A percentile compares a stretch with the other conserved stretches of the same genome.
Evolutionary conservation across 164 flowering plant genomes (phyloP).

Genomic region (Magnolia officinalis): DNA sequence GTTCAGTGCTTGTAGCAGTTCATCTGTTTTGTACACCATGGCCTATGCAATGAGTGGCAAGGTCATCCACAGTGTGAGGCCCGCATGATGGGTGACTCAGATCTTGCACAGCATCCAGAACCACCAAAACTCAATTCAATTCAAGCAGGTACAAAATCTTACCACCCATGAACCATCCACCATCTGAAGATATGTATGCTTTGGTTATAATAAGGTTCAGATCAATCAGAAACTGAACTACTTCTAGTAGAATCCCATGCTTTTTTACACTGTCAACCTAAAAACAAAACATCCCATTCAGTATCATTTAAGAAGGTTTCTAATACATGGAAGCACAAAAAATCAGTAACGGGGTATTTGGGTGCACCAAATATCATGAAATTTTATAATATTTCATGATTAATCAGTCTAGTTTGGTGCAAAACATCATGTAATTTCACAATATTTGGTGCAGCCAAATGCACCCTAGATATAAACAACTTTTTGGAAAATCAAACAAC

Average conservation of each 20-base stretch:
- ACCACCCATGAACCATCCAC: conserved; percentile 99
- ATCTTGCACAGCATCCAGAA: too few relatives aligned
- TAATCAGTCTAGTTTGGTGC: neutral
- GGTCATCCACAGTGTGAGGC: too few relatives aligned
- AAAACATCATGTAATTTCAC: too few relatives aligned
- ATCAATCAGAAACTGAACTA: conserved; percentile 82
- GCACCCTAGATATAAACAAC: neutral
- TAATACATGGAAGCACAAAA: neutral
- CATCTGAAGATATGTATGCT: conserved; percentile 89
- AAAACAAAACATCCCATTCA: conserved; percentile 3
- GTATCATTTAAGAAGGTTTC: neutral
- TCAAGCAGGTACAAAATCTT: conserved; percentile 12
- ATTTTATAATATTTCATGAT: neutral
- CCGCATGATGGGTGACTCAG: too few relatives aligned
- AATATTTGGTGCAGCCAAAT: neutral
- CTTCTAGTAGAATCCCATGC: conserved; percentile 76
- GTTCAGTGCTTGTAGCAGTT: too few relatives aligned
- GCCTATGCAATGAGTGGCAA: too few relatives aligned
- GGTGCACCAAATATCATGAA: neutral
- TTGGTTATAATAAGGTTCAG: conserved; percentile 67
- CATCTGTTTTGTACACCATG: too few relatives aligned
- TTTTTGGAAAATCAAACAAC: neutral
- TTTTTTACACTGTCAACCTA: conserved; percentile 87
- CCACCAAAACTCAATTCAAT: neutral
- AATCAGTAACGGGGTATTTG: neutral